A percentile compares a stretch with the other conserved stretches of the same genome.
phyloP scores from a whole-genome alignment of 768 basidiomycete genomes.

The button mushroom (Agaricus bisporus) region DNA sequence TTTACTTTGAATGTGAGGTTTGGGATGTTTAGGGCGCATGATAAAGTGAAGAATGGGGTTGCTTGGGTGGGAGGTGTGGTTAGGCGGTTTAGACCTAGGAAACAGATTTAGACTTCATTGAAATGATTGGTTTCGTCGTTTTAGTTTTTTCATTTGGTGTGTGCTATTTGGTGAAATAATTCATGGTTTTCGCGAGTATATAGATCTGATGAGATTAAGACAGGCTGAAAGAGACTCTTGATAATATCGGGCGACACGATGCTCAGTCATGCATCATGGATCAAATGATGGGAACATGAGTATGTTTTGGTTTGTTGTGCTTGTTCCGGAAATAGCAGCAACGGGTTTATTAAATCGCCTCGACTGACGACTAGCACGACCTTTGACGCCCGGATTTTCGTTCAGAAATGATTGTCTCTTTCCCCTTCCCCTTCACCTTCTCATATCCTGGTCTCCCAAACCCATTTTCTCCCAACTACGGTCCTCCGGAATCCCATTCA shows the following conservation, averaged over 20 bases:
- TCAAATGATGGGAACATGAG: neutral
- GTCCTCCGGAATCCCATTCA: conserved; percentile 13
- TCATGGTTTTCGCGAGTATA: too few species aligned
- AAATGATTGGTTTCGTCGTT: neutral
- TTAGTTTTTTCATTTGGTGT: too few species aligned
- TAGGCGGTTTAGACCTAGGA: neutral
- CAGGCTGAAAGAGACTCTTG: too few species aligned
- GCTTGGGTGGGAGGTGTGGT: conserved; percentile 6
- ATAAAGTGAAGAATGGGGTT: conserved; percentile 7
- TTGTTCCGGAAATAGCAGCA: too few species aligned
- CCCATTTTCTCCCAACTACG: conserved; percentile 40
- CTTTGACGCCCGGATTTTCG: too few species aligned
- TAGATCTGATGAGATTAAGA: too few species aligned
- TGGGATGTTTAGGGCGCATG: conserved; percentile 9
- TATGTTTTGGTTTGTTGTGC: neutral
- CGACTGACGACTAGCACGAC: too few species aligned
- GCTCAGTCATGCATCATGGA: too few species aligned
- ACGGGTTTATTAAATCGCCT: too few species aligned
- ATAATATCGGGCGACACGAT: too few species aligned
- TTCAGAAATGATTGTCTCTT: conserved; percentile 21
- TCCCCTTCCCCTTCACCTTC: conserved; percentile 71
- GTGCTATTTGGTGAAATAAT: too few species aligned
- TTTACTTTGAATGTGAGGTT: conserved; percentile 7
- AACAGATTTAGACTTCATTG: neutral
- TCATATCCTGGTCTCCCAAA: conserved; percentile 60